These are phyloP conservation scores for Glarea lozoyensis DNA, from an alignment of 495 filamentous ascomycete species.

Conservation along the genomic window DNA sequence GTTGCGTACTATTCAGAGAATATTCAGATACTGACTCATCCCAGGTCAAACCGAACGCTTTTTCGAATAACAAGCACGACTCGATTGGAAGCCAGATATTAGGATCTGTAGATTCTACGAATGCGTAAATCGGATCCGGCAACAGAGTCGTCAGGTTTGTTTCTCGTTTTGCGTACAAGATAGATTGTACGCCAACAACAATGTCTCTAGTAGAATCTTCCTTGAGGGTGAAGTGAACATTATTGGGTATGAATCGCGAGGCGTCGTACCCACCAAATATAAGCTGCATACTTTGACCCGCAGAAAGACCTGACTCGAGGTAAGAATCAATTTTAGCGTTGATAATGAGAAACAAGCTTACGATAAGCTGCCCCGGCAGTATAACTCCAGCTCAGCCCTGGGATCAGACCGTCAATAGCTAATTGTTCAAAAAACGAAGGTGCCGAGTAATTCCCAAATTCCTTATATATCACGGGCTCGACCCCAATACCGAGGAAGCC, in stretches of 20 bases:
- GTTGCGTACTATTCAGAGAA: conserved; percentile 35
- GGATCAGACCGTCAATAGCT: conserved; percentile 34
- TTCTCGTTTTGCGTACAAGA: conserved; percentile 23
- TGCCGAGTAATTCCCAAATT: conserved; percentile 14
- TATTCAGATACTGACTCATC: conserved; percentile 36
- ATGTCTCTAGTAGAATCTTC: conserved; percentile 38
- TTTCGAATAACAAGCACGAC: conserved; percentile 42
- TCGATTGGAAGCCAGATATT: conserved; percentile 45
- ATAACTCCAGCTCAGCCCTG: conserved; percentile 43
- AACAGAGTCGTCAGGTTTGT: conserved; percentile 19
- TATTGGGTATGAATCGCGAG: conserved; percentile 39
- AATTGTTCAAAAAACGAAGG: conserved; percentile 38
- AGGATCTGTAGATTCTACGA: conserved; percentile 43
- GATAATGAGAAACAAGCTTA: conserved; percentile 10
- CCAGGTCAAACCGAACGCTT: conserved; percentile 38
- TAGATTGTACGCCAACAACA: conserved; percentile 36
- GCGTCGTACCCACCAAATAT: conserved; percentile 47
- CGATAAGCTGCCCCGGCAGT: conserved; percentile 44
- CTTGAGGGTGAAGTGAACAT: conserved; percentile 35
- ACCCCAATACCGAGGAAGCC: conserved; percentile 2
- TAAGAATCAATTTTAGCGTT: conserved; percentile 2
- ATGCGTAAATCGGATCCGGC: conserved; percentile 25
- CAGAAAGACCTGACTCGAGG: conserved; percentile 26
- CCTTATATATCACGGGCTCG: conserved; percentile 22
- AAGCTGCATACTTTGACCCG: conserved; percentile 36